These are phyloP conservation scores for Xanthoceras sorbifolium DNA, from an alignment of 345 rosid species.

Conservation along the genomic window DNA sequence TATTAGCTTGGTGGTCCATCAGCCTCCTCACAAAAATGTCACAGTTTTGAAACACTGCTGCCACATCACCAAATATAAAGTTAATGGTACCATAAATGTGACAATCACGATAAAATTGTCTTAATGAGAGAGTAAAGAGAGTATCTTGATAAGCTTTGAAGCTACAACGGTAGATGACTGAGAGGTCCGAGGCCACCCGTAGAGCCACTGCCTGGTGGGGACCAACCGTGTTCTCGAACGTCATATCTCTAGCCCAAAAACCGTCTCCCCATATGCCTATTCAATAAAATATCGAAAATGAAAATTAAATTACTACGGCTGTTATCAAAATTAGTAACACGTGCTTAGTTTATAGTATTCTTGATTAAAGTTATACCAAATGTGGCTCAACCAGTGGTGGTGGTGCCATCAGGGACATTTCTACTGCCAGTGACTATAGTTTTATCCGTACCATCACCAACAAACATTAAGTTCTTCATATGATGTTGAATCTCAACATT, in stretches of 20 bases:
- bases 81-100: slow-evolving; percentile 73
- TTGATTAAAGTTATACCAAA: slow-evolving; percentile 44
- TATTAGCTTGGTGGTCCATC: slow-evolving; percentile 56
- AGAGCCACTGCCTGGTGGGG: slow-evolving; percentile 77
- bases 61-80: slow-evolving; percentile 72
- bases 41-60: slow-evolving; percentile 66
- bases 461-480: slow-evolving; percentile 59
- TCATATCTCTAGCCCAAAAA: slow-evolving; percentile 80
- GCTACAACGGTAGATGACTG: slow-evolving; percentile 67
- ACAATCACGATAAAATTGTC: slow-evolving; percentile 81
- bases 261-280: slow-evolving; percentile 69
- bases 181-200: slow-evolving; percentile 58
- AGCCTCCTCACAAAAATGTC: slow-evolving; percentile 64
- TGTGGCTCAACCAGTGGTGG: slow-evolving; percentile 64
- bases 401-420: slow-evolving; percentile 53
- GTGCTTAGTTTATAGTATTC: no score
- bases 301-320: neutral
- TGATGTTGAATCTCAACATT: slow-evolving; percentile 49
- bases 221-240: slow-evolving; percentile 79
- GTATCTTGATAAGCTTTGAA: slow-evolving; percentile 76
- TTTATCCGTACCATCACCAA: slow-evolving; percentile 79
- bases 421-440: slow-evolving; percentile 55
- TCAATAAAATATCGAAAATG: neutral
- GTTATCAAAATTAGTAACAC: no score
- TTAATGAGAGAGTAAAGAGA: slow-evolving; percentile 51